These are phyloP conservation scores for Neotropicomus parvogracilis DNA, from an alignment of 1,284 basidiomycete species.

Conservation along the genomic window DNA sequence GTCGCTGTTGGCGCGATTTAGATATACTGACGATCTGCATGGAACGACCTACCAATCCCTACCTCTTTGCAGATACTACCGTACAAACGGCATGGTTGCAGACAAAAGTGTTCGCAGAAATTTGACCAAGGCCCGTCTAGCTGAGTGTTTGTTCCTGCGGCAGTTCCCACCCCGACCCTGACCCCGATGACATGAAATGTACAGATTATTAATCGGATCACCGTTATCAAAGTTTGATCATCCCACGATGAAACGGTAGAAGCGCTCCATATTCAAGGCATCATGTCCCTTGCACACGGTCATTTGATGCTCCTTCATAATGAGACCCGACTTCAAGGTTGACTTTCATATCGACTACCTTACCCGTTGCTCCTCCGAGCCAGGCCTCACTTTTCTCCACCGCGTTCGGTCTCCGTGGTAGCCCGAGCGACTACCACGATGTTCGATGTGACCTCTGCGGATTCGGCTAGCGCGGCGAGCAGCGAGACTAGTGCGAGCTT, in stretches of 20 bases:
- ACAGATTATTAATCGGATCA: constrained; percentile 9
- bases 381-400: constrained; percentile 2
- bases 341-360: constrained; percentile 15
- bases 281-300: constrained; percentile 24
- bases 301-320: constrained; percentile 26
- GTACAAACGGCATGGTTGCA: too few species aligned
- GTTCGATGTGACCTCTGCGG: constrained; percentile 8
- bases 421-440: constrained; percentile 9
- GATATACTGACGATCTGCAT: too few species aligned
- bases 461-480: constrained; percentile 2
- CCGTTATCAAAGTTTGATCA: constrained; percentile 21
- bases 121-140: background rate
- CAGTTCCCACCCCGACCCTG: constrained; percentile 16
- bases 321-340: background rate
- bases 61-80: too few species aligned
- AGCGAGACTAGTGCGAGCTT: constrained; percentile 7
- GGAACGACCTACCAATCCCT: too few species aligned
- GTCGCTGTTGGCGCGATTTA: too few species aligned
- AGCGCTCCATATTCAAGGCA: constrained; percentile 7
- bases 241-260: constrained; percentile 10
- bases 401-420: constrained; percentile 6
- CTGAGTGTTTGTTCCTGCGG: background rate
- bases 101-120: too few species aligned
- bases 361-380: constrained; percentile 9
- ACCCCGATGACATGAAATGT: background rate